Evolutionary conservation across 2,329 filamentous ascomycete genomes (phyloP), one percentile per base, ranked within the genome.

Genomic region (Nannizzia gypsea): DNA sequence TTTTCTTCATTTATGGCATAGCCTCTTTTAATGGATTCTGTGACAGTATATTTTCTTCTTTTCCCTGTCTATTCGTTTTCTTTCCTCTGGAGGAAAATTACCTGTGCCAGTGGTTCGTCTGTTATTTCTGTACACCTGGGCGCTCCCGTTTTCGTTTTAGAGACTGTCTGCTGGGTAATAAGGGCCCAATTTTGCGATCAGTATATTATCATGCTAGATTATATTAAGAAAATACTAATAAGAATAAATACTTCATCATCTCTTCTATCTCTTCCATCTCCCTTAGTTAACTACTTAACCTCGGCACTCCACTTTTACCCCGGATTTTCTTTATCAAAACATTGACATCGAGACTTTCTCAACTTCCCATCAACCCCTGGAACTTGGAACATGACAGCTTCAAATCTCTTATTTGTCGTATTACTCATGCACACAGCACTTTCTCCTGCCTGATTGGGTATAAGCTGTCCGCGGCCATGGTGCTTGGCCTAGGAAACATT

Each of bases 61-160:
- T 26, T 46, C n/a, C 42, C 6, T 34, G 31, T 34, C 31, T 36
- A 36, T 36, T 36, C 31, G 42, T 8, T 9, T 24, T 11, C 20
- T 52, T 52, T 52, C 48, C 48, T 52, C 48, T 52, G 48, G 48
- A 52, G 48, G 48, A 52, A 52, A 9, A 52, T 22, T 6, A 6
- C 48, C n/a, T 28, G 22, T 26, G 11, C 48, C n/a, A 15, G 22
- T 52, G 20, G 48, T 52, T 20, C 48, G 26, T 28, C 48, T 31
- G 24, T 28, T 24, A n/a, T 52, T 52, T 52, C 17, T 31, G n/a
- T 11, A 36, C 31, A 31, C 9, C 13, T 11, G 13, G 31, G 31
- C 31, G 31, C 31, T 36, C 31, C 9, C 48, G 11, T 52, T 13
- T 31, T 52, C 9, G 8, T 52, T 28, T 28, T 28, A 22, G 26